These are phyloP conservation scores for Ramalina peruviana DNA, from an alignment of 495 filamentous ascomycete genomes.

Conservation along the genomic window DNA sequence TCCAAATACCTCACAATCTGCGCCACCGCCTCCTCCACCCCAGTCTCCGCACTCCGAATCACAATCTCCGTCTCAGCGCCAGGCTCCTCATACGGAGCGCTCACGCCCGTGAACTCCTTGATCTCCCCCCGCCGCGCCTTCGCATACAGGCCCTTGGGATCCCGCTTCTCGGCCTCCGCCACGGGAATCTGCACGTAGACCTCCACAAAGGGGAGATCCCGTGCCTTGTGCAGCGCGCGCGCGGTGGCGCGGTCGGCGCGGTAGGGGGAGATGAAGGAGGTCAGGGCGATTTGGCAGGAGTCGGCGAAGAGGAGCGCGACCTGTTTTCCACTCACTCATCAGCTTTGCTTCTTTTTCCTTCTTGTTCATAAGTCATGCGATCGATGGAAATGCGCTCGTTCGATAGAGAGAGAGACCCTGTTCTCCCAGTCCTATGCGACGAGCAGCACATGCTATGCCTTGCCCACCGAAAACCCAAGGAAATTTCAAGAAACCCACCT, in stretches of 20 bases:
- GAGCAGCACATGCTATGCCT: too few relatives aligned
- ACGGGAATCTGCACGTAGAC: slow-evolving; percentile 81
- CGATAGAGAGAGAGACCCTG: too few relatives aligned
- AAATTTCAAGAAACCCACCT: too few relatives aligned
- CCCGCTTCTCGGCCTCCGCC: slow-evolving; percentile 81
- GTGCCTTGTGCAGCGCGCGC: slow-evolving; percentile 56
- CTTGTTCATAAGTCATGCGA: too few relatives aligned
- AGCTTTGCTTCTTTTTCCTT: too few relatives aligned
- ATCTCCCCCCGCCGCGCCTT: slow-evolving; percentile 87
- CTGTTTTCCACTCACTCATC: slow-evolving; percentile 25
- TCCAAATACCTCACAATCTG: slow-evolving; percentile 74
- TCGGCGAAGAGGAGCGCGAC: slow-evolving; percentile 96
- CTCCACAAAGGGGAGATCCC: slow-evolving; percentile 74
- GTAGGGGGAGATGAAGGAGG: slow-evolving; percentile 96
- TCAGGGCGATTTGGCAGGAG: slow-evolving; percentile 70
- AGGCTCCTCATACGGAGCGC: slow-evolving; percentile 84
- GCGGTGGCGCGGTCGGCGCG: slow-evolving; percentile 70
- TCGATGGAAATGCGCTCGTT: too few relatives aligned
- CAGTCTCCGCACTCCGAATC: slow-evolving; percentile 60
- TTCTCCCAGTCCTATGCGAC: too few relatives aligned
- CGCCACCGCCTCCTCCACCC: slow-evolving; percentile 71
- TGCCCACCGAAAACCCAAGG: too few relatives aligned
- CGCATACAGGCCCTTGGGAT: slow-evolving; percentile 96
- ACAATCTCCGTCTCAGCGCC: slow-evolving; percentile 64
- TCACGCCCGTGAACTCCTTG: slow-evolving; percentile 91